Conservation (phyloP, 371 early-diverging fungal species). For the Aphelidium insulamus region DNA sequence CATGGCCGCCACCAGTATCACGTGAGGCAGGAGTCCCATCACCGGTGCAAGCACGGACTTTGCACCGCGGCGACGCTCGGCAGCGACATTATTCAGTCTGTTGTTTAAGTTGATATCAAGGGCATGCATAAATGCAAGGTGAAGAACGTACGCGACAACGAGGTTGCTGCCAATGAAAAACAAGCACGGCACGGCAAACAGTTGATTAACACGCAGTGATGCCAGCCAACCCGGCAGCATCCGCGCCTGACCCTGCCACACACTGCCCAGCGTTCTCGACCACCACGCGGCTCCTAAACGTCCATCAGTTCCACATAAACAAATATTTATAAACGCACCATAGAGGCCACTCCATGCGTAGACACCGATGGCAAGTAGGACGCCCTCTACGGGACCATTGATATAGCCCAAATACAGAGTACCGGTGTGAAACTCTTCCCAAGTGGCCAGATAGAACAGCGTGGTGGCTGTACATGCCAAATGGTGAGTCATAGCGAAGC, state of each 20-base stretch:
- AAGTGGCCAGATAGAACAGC: constrained; percentile 80
- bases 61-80: constrained; percentile 20
- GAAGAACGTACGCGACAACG: constrained; percentile 5
- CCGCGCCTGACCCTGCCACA: constrained; percentile 4
- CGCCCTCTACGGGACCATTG: constrained; percentile 90
- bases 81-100: constrained; percentile 20
- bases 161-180: constrained; percentile 3
- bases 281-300: constrained; percentile 11
- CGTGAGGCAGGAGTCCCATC: constrained; percentile 36
- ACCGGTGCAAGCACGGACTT: constrained; percentile 26
- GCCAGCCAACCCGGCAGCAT: background rate
- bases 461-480: constrained; percentile 28
- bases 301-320: constrained; percentile 12
- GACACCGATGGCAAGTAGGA: constrained; percentile 38
- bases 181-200: constrained; percentile 1
- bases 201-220: background rate
- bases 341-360: constrained; percentile 42
- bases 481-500: constrained; percentile 8
- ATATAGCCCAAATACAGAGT: constrained; percentile 70
- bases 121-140: background rate
- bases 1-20: constrained; percentile 21
- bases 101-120: constrained; percentile 21
- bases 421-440: constrained; percentile 92
- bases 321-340: constrained; percentile 25
- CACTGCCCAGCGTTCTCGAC: constrained; percentile 9